Base-by-base conservation (phyloP, 495 filamentous ascomycete species). In the Cercophora scortea region DNA sequence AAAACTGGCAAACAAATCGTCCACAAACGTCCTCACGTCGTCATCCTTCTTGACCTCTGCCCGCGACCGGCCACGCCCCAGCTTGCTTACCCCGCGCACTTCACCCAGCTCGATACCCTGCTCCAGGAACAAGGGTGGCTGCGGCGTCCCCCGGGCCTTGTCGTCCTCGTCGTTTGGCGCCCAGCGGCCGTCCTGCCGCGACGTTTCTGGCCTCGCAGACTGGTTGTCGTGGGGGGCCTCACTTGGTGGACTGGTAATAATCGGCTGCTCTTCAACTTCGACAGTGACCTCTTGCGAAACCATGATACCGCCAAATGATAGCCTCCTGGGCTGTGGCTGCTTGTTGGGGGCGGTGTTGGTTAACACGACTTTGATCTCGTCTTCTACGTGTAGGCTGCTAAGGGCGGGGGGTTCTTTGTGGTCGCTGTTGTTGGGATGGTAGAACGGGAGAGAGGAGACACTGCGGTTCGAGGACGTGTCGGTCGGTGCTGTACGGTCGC, bases 261-360 rank as follows among this genome's bases (percentile, higher is more conserved):
- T 46, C 12, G 11, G 6, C 36, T 32, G 44, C 12, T 60, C 47
- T 0, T 65, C 61, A 8, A 67, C 64, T 5, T 65, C 58, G 10
- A 73, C 63, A 6, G 61, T 62, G 4, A 73, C 58, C 12, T 71
- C 65, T 16, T 70, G 62, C 1, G 62, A 70, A 16, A 74, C 62
- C 70, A 74, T 64, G 57, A 74, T 74, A 40, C 71, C 65, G n/a
- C 64, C 65, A n/a, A 60, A 67, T 42, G 50, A 42, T 5, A 35
- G 8, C 1, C 40, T 46, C 13, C 13, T 15, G 10, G 33, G 36
- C 12, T 47, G 17, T 5, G 10, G 42, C 0, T 42, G 44, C 9
- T 41, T n/a, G n/a, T n/a, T n/a, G 11, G 41, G 36, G 17, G 45
- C 39, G 6, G 45, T 17, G 19, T 46, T 11, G 18, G 18, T 43